Evolutionary conservation across 148 eudicot species (phyloP).

Genomic region (Chenopodium album): DNA sequence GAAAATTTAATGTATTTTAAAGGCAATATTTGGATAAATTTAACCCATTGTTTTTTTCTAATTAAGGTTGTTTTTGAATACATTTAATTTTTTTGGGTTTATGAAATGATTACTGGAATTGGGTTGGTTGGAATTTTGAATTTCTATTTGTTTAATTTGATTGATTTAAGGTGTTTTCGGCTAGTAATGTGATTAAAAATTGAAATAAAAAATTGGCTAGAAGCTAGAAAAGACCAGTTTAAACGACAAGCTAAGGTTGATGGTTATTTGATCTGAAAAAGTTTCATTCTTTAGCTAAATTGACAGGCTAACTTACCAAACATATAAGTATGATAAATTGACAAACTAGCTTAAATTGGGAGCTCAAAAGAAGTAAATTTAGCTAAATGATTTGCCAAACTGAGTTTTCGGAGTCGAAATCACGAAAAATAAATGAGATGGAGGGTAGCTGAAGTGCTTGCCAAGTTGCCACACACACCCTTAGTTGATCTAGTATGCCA

Average conservation of each 20-base stretch:
- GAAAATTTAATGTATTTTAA: not conserved
- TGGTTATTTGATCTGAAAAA: not conserved
- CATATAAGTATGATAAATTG: not conserved
- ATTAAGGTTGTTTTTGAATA: not conserved
- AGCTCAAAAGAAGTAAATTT: not conserved
- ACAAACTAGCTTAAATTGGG: not conserved
- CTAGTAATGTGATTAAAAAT: not conserved
- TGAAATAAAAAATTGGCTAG: not conserved
- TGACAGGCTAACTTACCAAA: not conserved
- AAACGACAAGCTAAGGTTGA: not conserved
- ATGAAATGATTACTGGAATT: slow-evolving; percentile 4
- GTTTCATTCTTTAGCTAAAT: not conserved
- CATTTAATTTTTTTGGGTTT: slow-evolving; percentile 10
- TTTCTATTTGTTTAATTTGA: not conserved
- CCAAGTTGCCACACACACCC: not conserved
- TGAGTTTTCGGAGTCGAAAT: not conserved
- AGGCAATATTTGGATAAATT: not conserved
- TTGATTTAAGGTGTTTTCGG: too few relatives aligned
- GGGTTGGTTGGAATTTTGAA: slow-evolving; percentile 11
- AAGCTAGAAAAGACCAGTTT: not conserved
- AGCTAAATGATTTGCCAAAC: not conserved
- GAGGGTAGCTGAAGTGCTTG: not conserved
- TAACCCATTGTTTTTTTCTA: not conserved
- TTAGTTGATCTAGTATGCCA: not conserved
- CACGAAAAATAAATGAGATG: not conserved